Evolutionary conservation across 2,329 filamentous ascomycete genomes (phyloP).

Genomic region (Ophiobolus disseminans): DNA sequence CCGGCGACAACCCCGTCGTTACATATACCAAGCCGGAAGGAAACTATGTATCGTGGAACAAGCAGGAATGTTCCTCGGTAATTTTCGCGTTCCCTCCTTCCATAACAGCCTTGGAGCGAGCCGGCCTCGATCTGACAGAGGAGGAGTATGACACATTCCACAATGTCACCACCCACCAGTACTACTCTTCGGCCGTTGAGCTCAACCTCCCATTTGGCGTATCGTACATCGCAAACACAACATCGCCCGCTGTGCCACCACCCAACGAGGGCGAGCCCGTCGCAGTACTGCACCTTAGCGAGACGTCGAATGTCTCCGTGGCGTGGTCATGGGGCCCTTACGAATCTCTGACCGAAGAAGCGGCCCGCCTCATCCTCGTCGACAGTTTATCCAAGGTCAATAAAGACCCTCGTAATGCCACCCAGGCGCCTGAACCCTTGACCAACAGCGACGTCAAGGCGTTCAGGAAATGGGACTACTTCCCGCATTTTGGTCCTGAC

Average conservation of each 20-base stretch:
- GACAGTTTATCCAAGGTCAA: conserved; percentile 44
- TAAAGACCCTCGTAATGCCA: conserved; percentile 46
- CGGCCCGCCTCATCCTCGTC: conserved; percentile 34
- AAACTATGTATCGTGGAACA: conserved; percentile 40
- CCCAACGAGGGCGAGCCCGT: conserved; percentile 44
- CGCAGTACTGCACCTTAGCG: conserved; percentile 41
- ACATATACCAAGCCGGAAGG: conserved; percentile 41
- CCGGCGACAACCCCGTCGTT: conserved; percentile 40
- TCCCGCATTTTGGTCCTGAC: conserved; percentile 44
- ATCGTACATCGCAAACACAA: conserved; percentile 41
- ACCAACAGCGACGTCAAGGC: conserved; percentile 35
- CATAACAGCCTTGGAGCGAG: conserved; percentile 41
- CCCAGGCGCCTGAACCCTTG: conserved; percentile 25
- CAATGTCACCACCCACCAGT: conserved; percentile 44
- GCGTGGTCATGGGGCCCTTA: conserved; percentile 50
- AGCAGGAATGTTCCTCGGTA: conserved; percentile 44
- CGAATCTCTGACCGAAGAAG: conserved; percentile 37
- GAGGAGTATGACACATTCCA: conserved; percentile 42
- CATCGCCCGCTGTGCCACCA: conserved; percentile 34
- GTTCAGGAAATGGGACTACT: conserved; percentile 50
- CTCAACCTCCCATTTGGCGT: conserved; percentile 46
- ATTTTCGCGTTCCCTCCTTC: conserved; percentile 48
- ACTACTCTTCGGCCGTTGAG: conserved; percentile 46
- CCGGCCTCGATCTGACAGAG: conserved; percentile 43
- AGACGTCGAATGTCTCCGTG: conserved; percentile 39